Evolutionary conservation across 176 grass and related monocot species (phyloP).

Genomic region (Phragmites australis): DNA sequence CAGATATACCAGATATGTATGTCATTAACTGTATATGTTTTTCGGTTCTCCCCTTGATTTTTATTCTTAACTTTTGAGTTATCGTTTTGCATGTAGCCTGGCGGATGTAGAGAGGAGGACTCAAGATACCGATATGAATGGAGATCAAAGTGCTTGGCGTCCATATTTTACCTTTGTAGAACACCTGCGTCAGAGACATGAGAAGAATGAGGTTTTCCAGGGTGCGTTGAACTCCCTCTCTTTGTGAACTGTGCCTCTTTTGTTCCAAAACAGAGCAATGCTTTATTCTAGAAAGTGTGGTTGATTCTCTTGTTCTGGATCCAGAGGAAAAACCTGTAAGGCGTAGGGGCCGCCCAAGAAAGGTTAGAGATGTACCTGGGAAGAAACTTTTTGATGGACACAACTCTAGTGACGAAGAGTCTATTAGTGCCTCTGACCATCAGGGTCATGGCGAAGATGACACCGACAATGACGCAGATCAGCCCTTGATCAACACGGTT

Average conservation of each 20-base stretch:
- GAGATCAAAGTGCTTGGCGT: conserved; percentile 68
- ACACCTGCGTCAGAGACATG: conserved; percentile 61
- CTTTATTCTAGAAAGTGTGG: conserved; percentile 16
- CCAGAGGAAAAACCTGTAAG: conserved; percentile 82
- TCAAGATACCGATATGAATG: conserved; percentile 55
- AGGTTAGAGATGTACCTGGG: conserved; percentile 60
- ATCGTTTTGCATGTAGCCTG: conserved; percentile 55
- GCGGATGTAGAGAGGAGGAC: conserved; percentile 71
- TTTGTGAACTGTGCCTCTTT: neutral
- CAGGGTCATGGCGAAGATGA: conserved; percentile 55
- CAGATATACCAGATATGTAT: conserved; percentile 91
- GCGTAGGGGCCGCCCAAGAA: conserved; percentile 89
- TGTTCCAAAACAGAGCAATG: neutral
- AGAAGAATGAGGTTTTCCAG: conserved; percentile 70
- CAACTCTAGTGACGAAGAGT: conserved; percentile 70
- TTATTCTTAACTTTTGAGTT: conserved; percentile 25
- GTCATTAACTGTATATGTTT: conserved; percentile 39
- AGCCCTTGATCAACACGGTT: conserved; percentile 83
- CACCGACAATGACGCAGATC: conserved; percentile 59
- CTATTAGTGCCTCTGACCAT: conserved; percentile 66
- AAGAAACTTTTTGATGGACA: conserved; percentile 84
- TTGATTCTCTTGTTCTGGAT: conserved; percentile 33
- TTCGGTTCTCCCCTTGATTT: conserved; percentile 23
- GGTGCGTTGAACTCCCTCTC: conserved; percentile 42
- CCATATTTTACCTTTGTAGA: conserved; percentile 71